Evolutionary conservation across 225 moss, liverwort and hornwort species (phyloP).

Genomic region (Neckera pumila): DNA sequence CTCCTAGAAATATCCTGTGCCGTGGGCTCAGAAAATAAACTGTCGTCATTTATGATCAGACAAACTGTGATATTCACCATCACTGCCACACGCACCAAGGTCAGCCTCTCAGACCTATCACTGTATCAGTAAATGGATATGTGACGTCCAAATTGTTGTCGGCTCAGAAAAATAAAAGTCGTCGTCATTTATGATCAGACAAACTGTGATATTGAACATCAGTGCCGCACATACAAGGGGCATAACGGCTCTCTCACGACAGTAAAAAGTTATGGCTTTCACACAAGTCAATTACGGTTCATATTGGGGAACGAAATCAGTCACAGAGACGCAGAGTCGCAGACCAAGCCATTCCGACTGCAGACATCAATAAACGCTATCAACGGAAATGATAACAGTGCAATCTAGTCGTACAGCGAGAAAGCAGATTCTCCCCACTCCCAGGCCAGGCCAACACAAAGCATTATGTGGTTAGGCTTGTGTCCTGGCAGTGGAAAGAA

Average conservation of each 20-base stretch:
- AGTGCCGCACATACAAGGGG: neutral
- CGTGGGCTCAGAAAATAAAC: neutral
- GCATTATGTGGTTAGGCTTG: neutral
- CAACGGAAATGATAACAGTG: neutral
- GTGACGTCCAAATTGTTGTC: neutral
- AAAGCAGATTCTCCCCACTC: neutral
- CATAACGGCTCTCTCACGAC: neutral
- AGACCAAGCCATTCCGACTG: neutral
- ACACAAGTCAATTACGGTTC: neutral
- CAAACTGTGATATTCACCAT: neutral
- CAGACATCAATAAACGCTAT: neutral
- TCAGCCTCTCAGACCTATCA: neutral
- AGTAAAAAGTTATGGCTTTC: neutral
- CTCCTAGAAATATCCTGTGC: neutral
- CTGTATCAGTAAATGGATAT: neutral
- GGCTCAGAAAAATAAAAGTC: neutral
- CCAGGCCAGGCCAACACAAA: neutral
- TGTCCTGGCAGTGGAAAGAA: neutral
- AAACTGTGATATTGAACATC: slow-evolving; percentile 6
- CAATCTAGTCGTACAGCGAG: neutral
- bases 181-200: slow-evolving; percentile 1
- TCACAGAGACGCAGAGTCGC: neutral
- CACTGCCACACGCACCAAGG: neutral
- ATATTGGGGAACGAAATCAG: neutral
- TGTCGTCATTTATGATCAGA: neutral